Base-by-base conservation (phyloP, 192 early-diverging fungal species). In the Glomus cerebriforme region DNA sequence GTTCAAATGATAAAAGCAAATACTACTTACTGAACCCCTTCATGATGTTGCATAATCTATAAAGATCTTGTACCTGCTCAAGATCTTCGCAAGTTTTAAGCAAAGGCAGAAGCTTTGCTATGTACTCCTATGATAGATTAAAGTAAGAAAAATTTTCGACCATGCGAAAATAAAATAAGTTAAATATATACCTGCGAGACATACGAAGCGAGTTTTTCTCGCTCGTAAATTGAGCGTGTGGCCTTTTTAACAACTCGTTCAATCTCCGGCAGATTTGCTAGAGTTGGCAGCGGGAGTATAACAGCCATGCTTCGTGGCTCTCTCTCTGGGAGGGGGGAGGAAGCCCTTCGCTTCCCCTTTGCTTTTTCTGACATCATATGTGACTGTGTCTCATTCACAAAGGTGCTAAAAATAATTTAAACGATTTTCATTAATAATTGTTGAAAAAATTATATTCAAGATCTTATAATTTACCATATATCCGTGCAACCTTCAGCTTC, bases 401-500 rank as follows among this genome's bases (percentile, higher is more conserved):
- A 79, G 19, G 59, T 13, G 19, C 13, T 24, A 29, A 17, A 26
- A 39, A 49, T 22, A 9, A 35, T 60, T 19, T 2, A 19, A 19
- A 47, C 27, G 1, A 7, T 34, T 54, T 68, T 19, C 45, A 5
- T 58, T 19, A 58, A 12, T 13, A 43, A 17, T 24, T 49, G 49
- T 68, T 37, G 13, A 37, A 67, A 34, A 43, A n/a, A 35, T 6
- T 8, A 59, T 12, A 47, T 59, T 26, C 37, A n/a, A 7, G 34
- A 26, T 35, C 34, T 37, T 64, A 68, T 77, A 73, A 43, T n/a
- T 59, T 83, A 85, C 84, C 82, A 80, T 84, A 84, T 89, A 37
- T 94, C 92, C 29, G 88, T 83, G 73, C 96, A 97, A 62, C 95
- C 96, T n/a, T 89, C 92, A 58, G 89, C 88, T 78, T 95, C 93